phyloP scores from a whole-genome alignment of 805 yeast species.

The Wickerhamomyces mucosus region DNA sequence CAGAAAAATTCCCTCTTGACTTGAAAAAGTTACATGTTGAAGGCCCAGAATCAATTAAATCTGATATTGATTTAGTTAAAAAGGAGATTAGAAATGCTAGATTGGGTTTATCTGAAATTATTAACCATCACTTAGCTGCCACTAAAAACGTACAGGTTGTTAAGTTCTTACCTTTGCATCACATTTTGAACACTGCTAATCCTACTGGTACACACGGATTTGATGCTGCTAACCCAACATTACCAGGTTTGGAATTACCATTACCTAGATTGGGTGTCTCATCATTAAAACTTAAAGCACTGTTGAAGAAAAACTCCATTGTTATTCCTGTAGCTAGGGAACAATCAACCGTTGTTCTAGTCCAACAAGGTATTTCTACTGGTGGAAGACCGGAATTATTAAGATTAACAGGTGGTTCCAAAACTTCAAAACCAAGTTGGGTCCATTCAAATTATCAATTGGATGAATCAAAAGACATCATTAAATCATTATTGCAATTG shows the following conservation, averaged over 20 bases:
- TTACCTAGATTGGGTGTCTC: constrained; percentile 67
- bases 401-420: constrained; percentile 73
- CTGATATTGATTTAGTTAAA: constrained; percentile 32
- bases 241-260: constrained; percentile 71
- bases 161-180: constrained; percentile 62
- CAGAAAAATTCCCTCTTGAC: constrained; percentile 51
- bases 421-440: constrained; percentile 71
- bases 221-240: constrained; percentile 54
- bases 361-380: constrained; percentile 31
- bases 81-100: constrained; percentile 52
- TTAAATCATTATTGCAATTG: constrained; percentile 42
- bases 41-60: constrained; percentile 21
- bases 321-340: constrained; percentile 66
- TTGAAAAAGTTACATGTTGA: constrained; percentile 23
- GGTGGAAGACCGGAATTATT: constrained; percentile 46
- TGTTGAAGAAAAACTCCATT: constrained; percentile 43
- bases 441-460: constrained; percentile 72
- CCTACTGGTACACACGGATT: constrained; percentile 59
- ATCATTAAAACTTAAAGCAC: constrained; percentile 54
- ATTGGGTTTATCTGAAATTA: constrained; percentile 72
- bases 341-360: constrained; percentile 61
- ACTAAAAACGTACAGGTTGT: constrained; percentile 66
- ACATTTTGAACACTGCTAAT: constrained; percentile 51
- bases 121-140: constrained; percentile 70
- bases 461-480: constrained; percentile 31